Conservation (phyloP, 306 rosid genomes). For the Prunus fruticosa region DNA sequence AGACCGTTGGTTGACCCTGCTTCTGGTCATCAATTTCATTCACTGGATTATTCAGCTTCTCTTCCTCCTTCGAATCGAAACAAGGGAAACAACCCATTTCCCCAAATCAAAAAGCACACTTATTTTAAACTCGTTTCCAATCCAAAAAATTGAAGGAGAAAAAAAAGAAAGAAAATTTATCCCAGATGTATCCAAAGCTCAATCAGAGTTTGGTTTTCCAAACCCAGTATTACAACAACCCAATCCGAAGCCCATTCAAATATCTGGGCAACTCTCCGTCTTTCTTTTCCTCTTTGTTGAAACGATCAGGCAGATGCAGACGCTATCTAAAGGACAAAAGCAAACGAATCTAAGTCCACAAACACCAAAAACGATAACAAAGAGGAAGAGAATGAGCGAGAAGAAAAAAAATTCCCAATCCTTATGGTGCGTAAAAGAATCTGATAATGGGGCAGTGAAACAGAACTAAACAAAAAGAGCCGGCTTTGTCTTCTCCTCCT, state of each 20-base stretch:
- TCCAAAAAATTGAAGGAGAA: not conserved
- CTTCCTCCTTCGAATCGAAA: conserved; percentile 92
- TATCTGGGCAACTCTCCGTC: conserved; percentile 3
- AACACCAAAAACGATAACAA: conserved; percentile 28
- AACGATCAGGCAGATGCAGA: conserved; percentile 24
- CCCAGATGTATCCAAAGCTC: conserved; percentile 22
- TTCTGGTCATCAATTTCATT: conserved; percentile 48
- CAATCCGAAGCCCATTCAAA: conserved; percentile 28
- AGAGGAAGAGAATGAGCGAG: conserved; percentile 13
- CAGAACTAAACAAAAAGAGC: conserved; percentile 1
- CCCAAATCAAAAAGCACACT: conserved; percentile 24
- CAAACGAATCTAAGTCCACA: conserved; percentile 30
- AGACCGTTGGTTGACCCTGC: conserved; percentile 39
- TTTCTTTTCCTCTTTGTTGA: not conserved
- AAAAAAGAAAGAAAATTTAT: conserved; percentile 10
- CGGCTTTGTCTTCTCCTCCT: conserved; percentile 27
- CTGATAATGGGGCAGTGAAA: conserved; percentile 17
- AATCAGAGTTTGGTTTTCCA: conserved; percentile 24
- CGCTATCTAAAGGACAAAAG: conserved; percentile 24
- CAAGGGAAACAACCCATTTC: conserved; percentile 89
- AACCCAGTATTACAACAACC: conserved; percentile 23
- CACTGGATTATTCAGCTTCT: conserved; percentile 73
- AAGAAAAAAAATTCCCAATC: not conserved
- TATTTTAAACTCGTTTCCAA: conserved; percentile 1
- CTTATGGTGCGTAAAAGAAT: conserved; percentile 4